A percentile compares a stretch with the other conserved stretches of the same genome.
phyloP scores from a whole-genome alignment of 352 stramenopile genomes.

The Phytophthora sojae region DNA sequence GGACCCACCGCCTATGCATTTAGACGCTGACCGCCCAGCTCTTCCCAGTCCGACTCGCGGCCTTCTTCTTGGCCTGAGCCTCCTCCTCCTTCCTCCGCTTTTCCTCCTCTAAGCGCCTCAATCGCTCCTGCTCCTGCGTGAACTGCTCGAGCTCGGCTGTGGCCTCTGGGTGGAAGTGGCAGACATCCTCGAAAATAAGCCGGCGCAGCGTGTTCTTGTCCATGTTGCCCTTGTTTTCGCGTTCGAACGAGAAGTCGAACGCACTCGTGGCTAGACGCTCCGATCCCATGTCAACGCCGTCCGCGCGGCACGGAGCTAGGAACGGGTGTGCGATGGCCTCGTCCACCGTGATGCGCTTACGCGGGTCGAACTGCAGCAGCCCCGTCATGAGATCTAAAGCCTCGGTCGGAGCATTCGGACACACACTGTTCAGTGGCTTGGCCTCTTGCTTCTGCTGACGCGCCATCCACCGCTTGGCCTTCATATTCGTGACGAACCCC shows the following conservation, averaged over 20 bases:
- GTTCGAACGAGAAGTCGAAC: slow-evolving; percentile 90
- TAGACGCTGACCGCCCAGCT: slow-evolving; percentile 41
- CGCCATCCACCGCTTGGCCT: slow-evolving; percentile 85
- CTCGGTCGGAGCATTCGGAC: slow-evolving; percentile 60
- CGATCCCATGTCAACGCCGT: slow-evolving; percentile 52
- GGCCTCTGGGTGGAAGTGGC: slow-evolving; percentile 83
- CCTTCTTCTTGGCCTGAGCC: slow-evolving; percentile 11
- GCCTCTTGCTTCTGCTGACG: slow-evolving; percentile 71
- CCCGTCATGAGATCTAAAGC: slow-evolving; percentile 87
- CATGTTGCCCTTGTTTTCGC: slow-evolving; percentile 61
- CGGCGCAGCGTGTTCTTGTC: slow-evolving; percentile 82
- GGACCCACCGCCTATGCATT: background rate
- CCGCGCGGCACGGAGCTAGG: slow-evolving; percentile 64
- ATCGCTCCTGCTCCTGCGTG: slow-evolving; percentile 53
- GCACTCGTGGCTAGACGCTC: slow-evolving; percentile 44
- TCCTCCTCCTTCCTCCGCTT: slow-evolving; percentile 34
- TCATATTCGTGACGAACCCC: slow-evolving; percentile 85
- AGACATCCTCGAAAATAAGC: slow-evolving; percentile 90
- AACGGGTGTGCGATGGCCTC: slow-evolving; percentile 85
- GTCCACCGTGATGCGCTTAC: slow-evolving; percentile 73
- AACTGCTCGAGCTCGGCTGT: slow-evolving; percentile 64
- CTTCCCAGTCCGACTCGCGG: slow-evolving; percentile 16
- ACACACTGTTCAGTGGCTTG: slow-evolving; percentile 60
- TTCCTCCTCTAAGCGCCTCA: slow-evolving; percentile 40
- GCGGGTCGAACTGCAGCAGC: slow-evolving; percentile 92